phyloP scores from a whole-genome alignment of 2,329 filamentous ascomycete species.

The Diaporthe nobilis region DNA sequence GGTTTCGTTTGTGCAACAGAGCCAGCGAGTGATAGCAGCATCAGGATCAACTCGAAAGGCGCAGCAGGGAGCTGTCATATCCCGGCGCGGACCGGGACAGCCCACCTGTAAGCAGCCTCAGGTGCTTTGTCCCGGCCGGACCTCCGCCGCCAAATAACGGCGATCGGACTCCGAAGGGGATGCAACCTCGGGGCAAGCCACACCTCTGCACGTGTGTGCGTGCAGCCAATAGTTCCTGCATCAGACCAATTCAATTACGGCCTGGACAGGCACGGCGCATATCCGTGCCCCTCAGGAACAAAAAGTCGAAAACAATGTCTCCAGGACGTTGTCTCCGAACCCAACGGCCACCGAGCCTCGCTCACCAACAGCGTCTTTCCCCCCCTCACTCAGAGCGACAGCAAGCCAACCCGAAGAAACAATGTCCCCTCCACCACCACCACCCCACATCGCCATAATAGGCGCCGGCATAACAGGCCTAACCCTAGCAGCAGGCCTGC shows the following conservation, averaged over 20 bases:
- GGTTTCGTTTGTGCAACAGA: neutral
- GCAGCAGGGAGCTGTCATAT: too few species aligned
- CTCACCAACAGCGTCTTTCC: neutral
- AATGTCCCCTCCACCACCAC: neutral
- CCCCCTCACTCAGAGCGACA: neutral
- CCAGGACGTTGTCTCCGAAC: neutral
- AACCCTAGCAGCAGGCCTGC: conserved; percentile 62
- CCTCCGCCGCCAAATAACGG: conserved; percentile 13
- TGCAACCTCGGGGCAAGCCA: neutral
- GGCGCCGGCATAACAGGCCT: conserved; percentile 67
- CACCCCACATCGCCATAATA: conserved; percentile 59
- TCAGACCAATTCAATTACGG: too few species aligned
- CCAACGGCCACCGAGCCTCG: neutral
- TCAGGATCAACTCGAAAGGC: neutral
- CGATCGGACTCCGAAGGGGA: conserved; percentile 29
- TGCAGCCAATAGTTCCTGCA: neutral
- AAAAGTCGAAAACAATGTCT: neutral
- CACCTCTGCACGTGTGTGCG: too few species aligned
- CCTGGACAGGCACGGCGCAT: neutral
- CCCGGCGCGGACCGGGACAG: conserved; percentile 1
- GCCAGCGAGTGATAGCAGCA: accelerated
- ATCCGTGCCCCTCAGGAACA: conserved; percentile 4
- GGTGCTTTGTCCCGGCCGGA: neutral
- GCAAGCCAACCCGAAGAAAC: neutral
- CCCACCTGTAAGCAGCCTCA: neutral